Base-by-base conservation (phyloP, 2,329 filamentous ascomycete genomes). In the Epichloe bromicola region DNA sequence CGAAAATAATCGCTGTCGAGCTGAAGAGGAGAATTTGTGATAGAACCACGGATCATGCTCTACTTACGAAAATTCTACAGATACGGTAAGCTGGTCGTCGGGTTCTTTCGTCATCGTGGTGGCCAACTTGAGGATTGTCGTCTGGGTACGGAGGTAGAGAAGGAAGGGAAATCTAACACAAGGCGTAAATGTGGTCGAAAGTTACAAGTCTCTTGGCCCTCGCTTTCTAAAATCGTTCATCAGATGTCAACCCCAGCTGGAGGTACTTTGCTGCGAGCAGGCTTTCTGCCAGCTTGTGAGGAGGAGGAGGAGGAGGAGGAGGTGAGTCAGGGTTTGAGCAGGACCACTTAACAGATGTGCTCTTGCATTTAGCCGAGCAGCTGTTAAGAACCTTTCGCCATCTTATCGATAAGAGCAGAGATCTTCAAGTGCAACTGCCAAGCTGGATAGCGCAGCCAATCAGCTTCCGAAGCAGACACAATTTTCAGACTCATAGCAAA, bases 61-160 rank as follows among this genome's bases (percentile, higher is more conserved):
- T 37, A 67, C 72, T 63, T 63, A 74, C 72, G 70, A 75, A 61
- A 93, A 91, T 65, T 93, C 87, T 30, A 93, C 80, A 5, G 77
- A 78, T 57, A 91, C 74, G 20, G 75, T 64, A 47, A 87, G 68
- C 10, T 64, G 65, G 36, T 64, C 57, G 49, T 41, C 33, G 45
- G 50, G 8, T 23, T 33, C 26, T 43, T 42, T 36, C 33, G 30
- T 40, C 33, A 46, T 33, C 34, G 30, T 15, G 6, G 46, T 7
- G 8, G 52, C 36, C 48, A 51, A 51, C 33, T 10, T 45, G 11
- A 38, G 26, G 23, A 37, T 6, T 23, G 8, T 33, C 34, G n/a
- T 11, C 5, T 5, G 50, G 6, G 14, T 12, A 26, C 23, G 26
- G 39, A 3, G 20, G 15, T 10, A 8, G 12, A 26, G 34, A 30